Evolutionary conservation across 371 early-diverging fungal species (phyloP), one percentile per base, ranked within the genome.

Genomic region (Mortierella polycephala): DNA sequence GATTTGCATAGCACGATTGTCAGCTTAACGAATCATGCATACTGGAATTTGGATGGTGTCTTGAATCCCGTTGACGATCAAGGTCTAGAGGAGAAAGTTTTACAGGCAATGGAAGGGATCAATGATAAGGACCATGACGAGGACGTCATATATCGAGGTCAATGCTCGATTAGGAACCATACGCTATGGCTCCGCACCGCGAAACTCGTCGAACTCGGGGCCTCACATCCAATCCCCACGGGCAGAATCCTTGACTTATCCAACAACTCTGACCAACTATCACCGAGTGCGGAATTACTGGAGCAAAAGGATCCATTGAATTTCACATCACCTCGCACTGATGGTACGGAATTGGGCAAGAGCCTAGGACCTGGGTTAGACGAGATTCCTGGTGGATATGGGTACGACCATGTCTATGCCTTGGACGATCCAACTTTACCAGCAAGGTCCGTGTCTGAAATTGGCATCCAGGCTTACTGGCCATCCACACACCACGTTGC

Each of bases 21-120:
- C 53, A 76, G 71, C 54, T 47, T 76, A 40, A 76, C 77, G 5
- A 66, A 71, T 40, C 77, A 76, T 40, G 56, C 71, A 8, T 76
- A 76, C 61, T 76, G 77, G 77, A 76, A 76, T 55, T 44, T 76
- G 54, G 64, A 76, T 51, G 77, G 77, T 5, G 77, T 76, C 14
- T 37, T 76, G 57, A 76, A 71, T 39, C 58, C 62, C 0, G 30
- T 20, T 3, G 62, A 65, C 23, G 55, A 50, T 2, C 40, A 58
- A 41, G 18, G 5, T 21, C 21, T 40, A 7, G 59, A 54, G 9
- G 45, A 46, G n/a, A 11, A 45, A 5, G 45, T 23, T 7, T n/a
- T 41, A 23, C 30, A 30, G 4, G 30, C 30, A 30, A 30, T 30
- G 30, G 30, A 30, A 30, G 30, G 4, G 30, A 4, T 4, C 30